Conservation (phyloP, 306 rosid species). For the Sindora glabra region DNA sequence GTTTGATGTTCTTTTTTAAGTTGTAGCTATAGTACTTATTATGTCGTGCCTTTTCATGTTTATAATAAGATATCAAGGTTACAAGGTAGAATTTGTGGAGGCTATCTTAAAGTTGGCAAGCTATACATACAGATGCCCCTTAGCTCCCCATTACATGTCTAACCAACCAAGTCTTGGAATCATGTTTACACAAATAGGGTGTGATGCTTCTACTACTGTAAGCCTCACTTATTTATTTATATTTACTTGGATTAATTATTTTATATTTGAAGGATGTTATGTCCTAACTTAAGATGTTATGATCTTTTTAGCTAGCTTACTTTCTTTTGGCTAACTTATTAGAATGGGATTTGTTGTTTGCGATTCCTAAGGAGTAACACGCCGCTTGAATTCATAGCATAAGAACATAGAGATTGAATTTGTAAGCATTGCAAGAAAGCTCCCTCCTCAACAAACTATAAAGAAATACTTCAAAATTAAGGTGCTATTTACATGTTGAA, state of each 20-base stretch:
- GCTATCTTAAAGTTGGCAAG: conserved; percentile 42
- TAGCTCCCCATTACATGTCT: conserved; percentile 36
- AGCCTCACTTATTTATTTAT: no score
- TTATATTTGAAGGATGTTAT: not conserved
- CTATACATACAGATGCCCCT: conserved; percentile 30
- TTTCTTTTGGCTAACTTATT: not conserved
- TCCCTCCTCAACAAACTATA: conserved; percentile 21
- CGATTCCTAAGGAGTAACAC: conserved; percentile 35
- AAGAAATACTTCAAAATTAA: conserved; percentile 39
- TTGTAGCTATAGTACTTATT: no score
- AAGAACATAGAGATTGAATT: conserved; percentile 49
- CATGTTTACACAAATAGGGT: conserved; percentile 43
- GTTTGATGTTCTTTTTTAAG: no score
- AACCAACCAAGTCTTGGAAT: conserved; percentile 51
- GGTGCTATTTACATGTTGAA: conserved; percentile 33
- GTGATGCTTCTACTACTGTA: conserved; percentile 53
- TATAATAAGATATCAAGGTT: conserved; percentile 44
- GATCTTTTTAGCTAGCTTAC: not conserved
- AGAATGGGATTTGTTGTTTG: not conserved
- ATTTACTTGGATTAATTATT: no score
- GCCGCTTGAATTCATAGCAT: conserved; percentile 28
- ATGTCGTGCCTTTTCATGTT: not conserved
- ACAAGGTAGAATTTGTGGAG: conserved; percentile 43
- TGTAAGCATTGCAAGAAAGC: conserved; percentile 36
- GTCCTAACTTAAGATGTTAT: not conserved